Conservation (phyloP, 331 rosid genomes). For the Saraca asoca region DNA sequence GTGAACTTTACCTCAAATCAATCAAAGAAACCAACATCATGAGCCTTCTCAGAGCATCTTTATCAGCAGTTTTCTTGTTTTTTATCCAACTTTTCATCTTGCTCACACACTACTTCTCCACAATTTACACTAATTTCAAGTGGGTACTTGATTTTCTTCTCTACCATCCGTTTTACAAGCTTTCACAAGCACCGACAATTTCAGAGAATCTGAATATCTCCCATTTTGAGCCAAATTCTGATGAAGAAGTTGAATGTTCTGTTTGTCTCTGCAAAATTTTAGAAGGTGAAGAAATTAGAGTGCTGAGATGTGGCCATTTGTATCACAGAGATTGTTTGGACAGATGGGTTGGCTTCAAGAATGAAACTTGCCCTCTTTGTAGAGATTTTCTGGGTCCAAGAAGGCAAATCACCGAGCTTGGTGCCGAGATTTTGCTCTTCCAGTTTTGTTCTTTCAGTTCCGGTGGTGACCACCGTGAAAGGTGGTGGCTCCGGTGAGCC, state of each 20-base stretch:
- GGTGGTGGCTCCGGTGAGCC: conserved; percentile 56
- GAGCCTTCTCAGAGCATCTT: too few species aligned
- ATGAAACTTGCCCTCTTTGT: conserved; percentile 48
- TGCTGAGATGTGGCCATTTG: conserved; percentile 46
- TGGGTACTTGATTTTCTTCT: conserved; percentile 38
- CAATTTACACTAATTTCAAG: conserved; percentile 26
- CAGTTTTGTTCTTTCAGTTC: background rate
- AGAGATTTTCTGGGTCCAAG: conserved; percentile 31
- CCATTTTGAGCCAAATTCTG: background rate
- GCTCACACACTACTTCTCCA: conserved; percentile 4
- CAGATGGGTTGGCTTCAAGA: conserved; percentile 38
- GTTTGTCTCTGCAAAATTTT: conserved; percentile 43
- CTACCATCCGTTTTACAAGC: conserved; percentile 34
- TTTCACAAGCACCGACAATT: background rate
- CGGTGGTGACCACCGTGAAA: conserved; percentile 14
- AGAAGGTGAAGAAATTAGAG: conserved; percentile 48
- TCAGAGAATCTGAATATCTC: conserved; percentile 3
- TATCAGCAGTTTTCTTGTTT: background rate
- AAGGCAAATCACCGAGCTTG: conserved; percentile 1
- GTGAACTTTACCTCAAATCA: background rate
- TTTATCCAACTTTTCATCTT: background rate
- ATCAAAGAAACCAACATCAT: background rate
- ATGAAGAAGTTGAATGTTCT: conserved; percentile 39
- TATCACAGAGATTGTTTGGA: conserved; percentile 50
- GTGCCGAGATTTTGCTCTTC: conserved; percentile 40